phyloP scores from a whole-genome alignment of 768 basidiomycete species.

The Boletus coccyginus region DNA sequence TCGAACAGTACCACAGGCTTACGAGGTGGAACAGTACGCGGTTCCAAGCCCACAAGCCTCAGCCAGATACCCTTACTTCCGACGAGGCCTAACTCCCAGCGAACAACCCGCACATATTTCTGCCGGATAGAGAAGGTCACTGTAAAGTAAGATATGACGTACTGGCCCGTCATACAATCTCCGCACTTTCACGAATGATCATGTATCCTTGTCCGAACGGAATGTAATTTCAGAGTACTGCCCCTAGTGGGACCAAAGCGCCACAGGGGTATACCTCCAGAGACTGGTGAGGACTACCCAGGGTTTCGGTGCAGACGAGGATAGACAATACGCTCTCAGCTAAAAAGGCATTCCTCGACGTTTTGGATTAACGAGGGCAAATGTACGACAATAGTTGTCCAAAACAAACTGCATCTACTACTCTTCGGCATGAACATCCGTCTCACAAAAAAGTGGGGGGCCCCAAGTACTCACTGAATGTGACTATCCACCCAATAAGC shows the following conservation, averaged over 20 bases:
- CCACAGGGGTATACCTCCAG: neutral
- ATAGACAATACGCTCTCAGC: neutral
- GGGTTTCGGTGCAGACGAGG: neutral
- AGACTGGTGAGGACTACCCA: neutral
- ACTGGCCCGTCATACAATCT: neutral
- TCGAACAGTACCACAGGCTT: neutral
- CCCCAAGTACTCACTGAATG: slow-evolving; percentile 15
- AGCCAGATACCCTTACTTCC: neutral
- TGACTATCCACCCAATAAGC: slow-evolving; percentile 8
- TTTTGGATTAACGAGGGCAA: slow-evolving; percentile 20
- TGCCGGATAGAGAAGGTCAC: neutral
- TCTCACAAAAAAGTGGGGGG: neutral
- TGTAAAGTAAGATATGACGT: neutral
- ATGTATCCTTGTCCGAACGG: neutral
- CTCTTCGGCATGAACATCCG: slow-evolving; percentile 3
- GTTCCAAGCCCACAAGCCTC: neutral
- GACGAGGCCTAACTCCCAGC: too few relatives aligned
- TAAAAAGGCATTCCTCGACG: neutral
- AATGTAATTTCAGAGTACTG: neutral
- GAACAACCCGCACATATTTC: neutral
- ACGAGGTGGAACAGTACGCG: neutral
- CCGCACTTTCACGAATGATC: neutral
- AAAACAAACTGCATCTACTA: slow-evolving; percentile 26
- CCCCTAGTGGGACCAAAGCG: neutral
- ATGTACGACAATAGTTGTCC: slow-evolving; percentile 19